These are phyloP conservation scores for Clitoria ternatea DNA, from an alignment of 306 rosid species.

Conservation along the genomic window DNA sequence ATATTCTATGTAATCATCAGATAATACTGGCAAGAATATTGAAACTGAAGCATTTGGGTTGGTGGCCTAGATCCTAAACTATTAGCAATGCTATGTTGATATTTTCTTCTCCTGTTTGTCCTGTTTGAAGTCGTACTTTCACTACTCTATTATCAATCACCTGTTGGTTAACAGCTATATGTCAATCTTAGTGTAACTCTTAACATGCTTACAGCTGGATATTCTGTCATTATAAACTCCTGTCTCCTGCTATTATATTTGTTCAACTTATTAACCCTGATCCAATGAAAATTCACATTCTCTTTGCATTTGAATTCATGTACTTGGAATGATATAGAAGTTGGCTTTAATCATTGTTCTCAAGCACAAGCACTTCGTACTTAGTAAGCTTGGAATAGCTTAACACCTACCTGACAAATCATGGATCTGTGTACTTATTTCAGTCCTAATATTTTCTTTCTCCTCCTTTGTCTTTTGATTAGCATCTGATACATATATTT, in stretches of 20 bases:
- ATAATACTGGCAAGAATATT: background rate
- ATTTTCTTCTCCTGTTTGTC: background rate
- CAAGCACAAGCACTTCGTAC: background rate
- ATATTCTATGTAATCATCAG: background rate
- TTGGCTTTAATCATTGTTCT: background rate
- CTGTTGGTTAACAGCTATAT: background rate
- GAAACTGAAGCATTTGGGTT: background rate
- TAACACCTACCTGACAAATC: background rate
- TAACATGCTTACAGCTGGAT: background rate
- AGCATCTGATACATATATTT: background rate
- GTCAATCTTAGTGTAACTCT: constrained; percentile 9
- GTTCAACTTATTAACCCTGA: background rate
- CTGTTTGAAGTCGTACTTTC: background rate
- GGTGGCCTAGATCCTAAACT: background rate
- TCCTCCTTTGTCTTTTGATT: background rate
- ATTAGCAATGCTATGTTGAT: background rate
- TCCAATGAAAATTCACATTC: background rate
- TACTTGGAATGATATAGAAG: background rate
- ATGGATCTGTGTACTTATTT: background rate
- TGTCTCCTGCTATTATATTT: background rate
- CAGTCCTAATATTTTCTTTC: background rate
- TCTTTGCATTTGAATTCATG: background rate
- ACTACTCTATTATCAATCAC: background rate
- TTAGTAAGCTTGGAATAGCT: background rate
- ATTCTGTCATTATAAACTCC: background rate